Evolutionary conservation across 768 basidiomycete species (phyloP).

Genomic region (Termitomyces sp.): DNA sequence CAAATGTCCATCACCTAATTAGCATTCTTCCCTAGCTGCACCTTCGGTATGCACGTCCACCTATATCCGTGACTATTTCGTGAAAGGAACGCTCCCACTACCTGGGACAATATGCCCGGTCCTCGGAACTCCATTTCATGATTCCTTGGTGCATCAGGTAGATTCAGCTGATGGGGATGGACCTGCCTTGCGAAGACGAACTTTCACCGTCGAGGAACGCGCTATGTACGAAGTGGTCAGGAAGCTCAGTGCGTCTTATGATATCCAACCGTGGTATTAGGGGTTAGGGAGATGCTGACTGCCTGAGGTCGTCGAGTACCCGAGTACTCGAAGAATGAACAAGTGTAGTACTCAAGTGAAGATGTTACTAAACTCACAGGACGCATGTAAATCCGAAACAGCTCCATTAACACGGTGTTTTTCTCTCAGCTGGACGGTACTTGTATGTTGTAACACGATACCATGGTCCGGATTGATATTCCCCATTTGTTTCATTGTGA

Average conservation of each 20-base stretch:
- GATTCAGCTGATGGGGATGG: background rate
- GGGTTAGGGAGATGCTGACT: too few species aligned
- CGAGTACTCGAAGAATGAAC: too few species aligned
- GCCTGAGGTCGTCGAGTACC: too few species aligned
- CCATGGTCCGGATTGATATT: too few species aligned
- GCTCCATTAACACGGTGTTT: too few species aligned
- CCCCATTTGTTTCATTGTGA: too few species aligned
- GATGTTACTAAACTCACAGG: too few species aligned
- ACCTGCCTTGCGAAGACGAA: background rate
- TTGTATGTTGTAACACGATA: too few species aligned
- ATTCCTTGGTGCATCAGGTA: conserved; percentile 1
- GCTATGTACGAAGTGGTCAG: background rate
- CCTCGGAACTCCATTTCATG: conserved; percentile 25
- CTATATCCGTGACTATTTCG: conserved; percentile 36
- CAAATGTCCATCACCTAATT: background rate
- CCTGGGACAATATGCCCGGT: conserved; percentile 37
- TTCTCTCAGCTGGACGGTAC: too few species aligned
- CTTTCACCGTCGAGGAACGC: background rate
- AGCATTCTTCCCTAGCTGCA: conserved; percentile 23
- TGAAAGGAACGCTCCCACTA: conserved; percentile 34
- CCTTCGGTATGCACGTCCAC: conserved; percentile 23
- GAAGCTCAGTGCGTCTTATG: conserved; percentile 2
- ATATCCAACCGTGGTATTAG: background rate
- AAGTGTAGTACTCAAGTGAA: too few species aligned
- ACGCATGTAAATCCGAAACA: too few species aligned